These are phyloP conservation scores for Parasarocladium wereldwijsianum DNA, from an alignment of 2,329 filamentous ascomycete species.

Conservation along the genomic window DNA sequence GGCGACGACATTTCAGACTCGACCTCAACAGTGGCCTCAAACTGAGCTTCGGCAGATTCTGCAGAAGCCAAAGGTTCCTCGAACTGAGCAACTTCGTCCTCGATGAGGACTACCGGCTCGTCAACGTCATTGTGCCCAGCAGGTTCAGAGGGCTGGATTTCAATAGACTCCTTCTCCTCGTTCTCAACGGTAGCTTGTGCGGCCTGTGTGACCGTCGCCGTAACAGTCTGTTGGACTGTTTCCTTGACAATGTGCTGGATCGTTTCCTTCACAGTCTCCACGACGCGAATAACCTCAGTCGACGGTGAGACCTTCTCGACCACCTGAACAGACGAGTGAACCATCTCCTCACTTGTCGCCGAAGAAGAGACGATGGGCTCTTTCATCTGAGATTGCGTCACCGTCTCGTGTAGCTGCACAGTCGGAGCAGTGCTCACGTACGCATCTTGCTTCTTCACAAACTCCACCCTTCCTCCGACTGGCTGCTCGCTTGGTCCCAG, in stretches of 20 bases:
- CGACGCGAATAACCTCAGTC: slow-evolving; percentile 14
- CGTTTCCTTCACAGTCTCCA: slow-evolving; percentile 21
- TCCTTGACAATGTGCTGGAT: slow-evolving; percentile 22
- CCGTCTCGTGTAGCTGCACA: slow-evolving; percentile 10
- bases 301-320: background rate
- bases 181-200: slow-evolving; percentile 7
- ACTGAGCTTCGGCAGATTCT: too few species aligned
- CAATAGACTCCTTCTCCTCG: slow-evolving; percentile 12
- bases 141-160: background rate
- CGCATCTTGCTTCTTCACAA: slow-evolving; percentile 10
- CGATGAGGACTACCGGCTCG: background rate
- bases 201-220: slow-evolving; percentile 11
- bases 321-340: background rate
- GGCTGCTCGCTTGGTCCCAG: slow-evolving; percentile 15
- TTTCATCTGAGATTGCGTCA: slow-evolving; percentile 5
- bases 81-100: background rate
- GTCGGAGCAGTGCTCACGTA: slow-evolving; percentile 7
- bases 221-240: slow-evolving; percentile 17
- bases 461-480: slow-evolving; percentile 11
- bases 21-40: too few species aligned
- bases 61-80: too few species aligned
- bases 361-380: slow-evolving; percentile 1
- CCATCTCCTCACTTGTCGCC: background rate
- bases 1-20: too few species aligned
- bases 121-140: background rate